Base-by-base conservation (phyloP, 2,329 filamentous ascomycete species). In the Ustilaginoidea virens region DNA sequence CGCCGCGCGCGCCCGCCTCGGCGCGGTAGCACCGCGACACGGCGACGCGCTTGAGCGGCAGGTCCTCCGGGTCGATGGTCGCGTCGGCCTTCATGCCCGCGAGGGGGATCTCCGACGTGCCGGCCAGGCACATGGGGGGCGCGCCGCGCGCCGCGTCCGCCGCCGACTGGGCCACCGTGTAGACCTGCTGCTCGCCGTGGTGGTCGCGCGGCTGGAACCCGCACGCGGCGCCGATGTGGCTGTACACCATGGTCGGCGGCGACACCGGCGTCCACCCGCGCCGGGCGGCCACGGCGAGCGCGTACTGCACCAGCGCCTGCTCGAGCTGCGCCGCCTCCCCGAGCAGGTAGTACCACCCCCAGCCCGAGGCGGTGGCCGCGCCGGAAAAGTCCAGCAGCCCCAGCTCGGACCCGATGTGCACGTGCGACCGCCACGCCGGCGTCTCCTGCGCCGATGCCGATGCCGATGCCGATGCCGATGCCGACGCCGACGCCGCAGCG, bases 321-420 rank as follows among this genome's bases (percentile, higher is more conserved):
- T 98, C 90, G n/a, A 98, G 68, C 50, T 90, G 71, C 0, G 86
- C 86, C 7, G 75, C 90, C 46, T 92, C 86, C 47, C 87, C 82
- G n/a, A 82, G 63, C 8, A 98, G 71, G 54, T 85, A 96, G 58
- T 98, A 98, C 82, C 85, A 98, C 2, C 90, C 90, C 87, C 87
- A 98, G 21, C 90, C 90, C 4, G 78, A 81, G 2, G 82, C 76
- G n/a, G 69, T 74, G 2, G 77, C 77, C 5, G 85, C 83, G 34
- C 69, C 75, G 5, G 78, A 63, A 46, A 98, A 94, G 56, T 98
- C 87, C 29, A 98, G 63, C n/a, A 98, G 66, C 19, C 77, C 75
- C n/a, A 98, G 69, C 45, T 85, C 72, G 4, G 73, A 64, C 18
- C 90, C 90, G 41, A 98, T 87, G 40, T 87, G 69, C 6, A 90